phyloP scores from a whole-genome alignment of 768 basidiomycete genomes.

The Trametes cinnabarina region DNA sequence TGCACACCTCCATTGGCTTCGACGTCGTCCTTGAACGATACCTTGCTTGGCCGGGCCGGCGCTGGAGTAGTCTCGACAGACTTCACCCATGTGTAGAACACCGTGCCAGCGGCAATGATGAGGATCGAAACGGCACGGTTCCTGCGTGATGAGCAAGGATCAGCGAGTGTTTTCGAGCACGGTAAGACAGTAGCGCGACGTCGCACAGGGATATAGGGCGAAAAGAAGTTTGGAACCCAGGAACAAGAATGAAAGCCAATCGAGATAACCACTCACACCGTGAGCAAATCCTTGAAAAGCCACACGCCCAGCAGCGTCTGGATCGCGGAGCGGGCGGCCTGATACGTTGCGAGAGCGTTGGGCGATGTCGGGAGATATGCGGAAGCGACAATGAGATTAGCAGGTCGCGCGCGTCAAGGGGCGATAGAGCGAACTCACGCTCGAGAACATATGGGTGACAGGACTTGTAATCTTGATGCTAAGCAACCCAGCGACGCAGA shows the following conservation, averaged over 20 bases:
- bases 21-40: slow-evolving; percentile 37
- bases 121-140: slow-evolving; percentile 64
- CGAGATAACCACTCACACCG: slow-evolving; percentile 48
- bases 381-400: background rate
- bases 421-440: slow-evolving; percentile 42
- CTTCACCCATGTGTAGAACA: slow-evolving; percentile 66
- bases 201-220: background rate
- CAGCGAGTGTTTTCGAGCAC: background rate
- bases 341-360: background rate
- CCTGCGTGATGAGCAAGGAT: slow-evolving; percentile 32
- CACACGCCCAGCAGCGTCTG: slow-evolving; percentile 80
- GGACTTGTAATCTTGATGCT: slow-evolving; percentile 83
- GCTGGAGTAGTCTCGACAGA: slow-evolving; percentile 31
- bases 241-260: background rate
- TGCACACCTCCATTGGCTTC: slow-evolving; percentile 34
- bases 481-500: slow-evolving; percentile 74
- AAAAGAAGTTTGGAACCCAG: background rate
- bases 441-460: slow-evolving; percentile 84
- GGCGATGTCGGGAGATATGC: background rate
- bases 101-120: slow-evolving; percentile 65
- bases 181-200: background rate
- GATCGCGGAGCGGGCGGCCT: slow-evolving; percentile 81
- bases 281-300: slow-evolving; percentile 74
- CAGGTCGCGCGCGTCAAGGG: background rate
- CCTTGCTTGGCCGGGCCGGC: slow-evolving; percentile 13